Evolutionary conservation across 441 rosid genomes (phyloP).

Genomic region (Corymbia citriodora): DNA sequence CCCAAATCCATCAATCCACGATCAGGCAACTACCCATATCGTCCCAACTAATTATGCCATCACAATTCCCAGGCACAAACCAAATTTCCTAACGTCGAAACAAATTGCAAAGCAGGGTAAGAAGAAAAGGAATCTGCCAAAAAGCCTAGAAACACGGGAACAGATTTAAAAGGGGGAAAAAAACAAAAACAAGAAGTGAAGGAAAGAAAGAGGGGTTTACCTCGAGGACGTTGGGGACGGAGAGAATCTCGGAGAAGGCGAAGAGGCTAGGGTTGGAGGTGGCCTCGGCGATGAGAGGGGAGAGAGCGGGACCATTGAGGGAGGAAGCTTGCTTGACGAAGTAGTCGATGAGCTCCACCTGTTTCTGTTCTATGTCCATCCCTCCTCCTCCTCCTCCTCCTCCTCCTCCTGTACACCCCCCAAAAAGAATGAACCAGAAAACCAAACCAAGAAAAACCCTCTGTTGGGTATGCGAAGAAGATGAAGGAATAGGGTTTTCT

Average conservation of each 20-base stretch:
- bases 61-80: neutral
- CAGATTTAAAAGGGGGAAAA: neutral
- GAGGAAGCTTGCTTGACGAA: conserved; percentile 63
- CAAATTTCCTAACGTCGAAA: neutral
- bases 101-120: neutral
- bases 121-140: neutral
- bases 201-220: conserved; percentile 12
- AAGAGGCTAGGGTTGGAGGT: conserved; percentile 90
- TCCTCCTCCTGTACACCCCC: neutral
- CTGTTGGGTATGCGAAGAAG: neutral
- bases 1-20: neutral
- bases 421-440: neutral
- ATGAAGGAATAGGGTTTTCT: neutral
- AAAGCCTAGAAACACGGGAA: neutral
- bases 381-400: neutral
- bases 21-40: neutral
- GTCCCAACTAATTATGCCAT: neutral
- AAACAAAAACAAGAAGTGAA: neutral
- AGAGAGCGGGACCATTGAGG: conserved; percentile 46
- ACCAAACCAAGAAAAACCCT: neutral
- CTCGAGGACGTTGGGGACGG: conserved; percentile 55
- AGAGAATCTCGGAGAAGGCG: conserved; percentile 96
- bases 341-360: conserved; percentile 73
- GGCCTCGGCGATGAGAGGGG: conserved; percentile 57
- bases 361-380: conserved; percentile 94